Base-by-base conservation (phyloP, 805 yeast genomes). In the Torulaspora delbrueckii region DNA sequence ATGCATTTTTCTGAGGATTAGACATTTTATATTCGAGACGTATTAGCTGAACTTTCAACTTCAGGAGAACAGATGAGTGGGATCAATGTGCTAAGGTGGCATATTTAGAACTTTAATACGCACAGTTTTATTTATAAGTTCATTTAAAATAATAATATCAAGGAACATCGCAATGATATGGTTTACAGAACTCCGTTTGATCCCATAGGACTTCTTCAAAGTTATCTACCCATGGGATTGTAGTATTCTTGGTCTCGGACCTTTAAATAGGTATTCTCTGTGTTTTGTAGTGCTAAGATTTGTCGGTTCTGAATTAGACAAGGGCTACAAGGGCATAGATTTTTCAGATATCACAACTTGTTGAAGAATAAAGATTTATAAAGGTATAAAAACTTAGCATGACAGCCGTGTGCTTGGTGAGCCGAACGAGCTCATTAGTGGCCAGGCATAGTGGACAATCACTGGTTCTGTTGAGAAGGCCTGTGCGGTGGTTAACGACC, bases 21-120 rank as follows among this genome's bases (percentile, higher is more conserved):
- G 34, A 31, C 19, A 31, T 43, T 43, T 43, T 38, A 32, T 43
- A 25, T 38, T 38, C 43, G 25, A 24, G 14, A 31, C 37, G 26
- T 22, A 34, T 34, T 31, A 14, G 34, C 34, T 31, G 34, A 31
- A 31, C 13, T 16, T 22, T 34, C 13, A 18, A 14, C 12, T n/a
- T 34, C 19, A 19, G 37, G 26, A 23, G 27, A 19, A 34, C 26
- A 19, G 23, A 34, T 8, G 26, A 34, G 16, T 12, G 26, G 37
- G 37, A 23, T 8, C 25, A 19, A 34, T 34, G 26, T 34, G 37
- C 37, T 22, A 25, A 22, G 37, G 37, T 8, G 19, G 37, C 37
- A 34, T 34, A 19, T 34, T 34, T 22, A 34, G 37, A 34, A 34
- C 37, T 34, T 14, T 16, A 31, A 31, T 31, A 31, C 31, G 14